These are phyloP conservation scores for Croton laevigatus DNA, from an alignment of 441 rosid species.

Conservation along the genomic window DNA sequence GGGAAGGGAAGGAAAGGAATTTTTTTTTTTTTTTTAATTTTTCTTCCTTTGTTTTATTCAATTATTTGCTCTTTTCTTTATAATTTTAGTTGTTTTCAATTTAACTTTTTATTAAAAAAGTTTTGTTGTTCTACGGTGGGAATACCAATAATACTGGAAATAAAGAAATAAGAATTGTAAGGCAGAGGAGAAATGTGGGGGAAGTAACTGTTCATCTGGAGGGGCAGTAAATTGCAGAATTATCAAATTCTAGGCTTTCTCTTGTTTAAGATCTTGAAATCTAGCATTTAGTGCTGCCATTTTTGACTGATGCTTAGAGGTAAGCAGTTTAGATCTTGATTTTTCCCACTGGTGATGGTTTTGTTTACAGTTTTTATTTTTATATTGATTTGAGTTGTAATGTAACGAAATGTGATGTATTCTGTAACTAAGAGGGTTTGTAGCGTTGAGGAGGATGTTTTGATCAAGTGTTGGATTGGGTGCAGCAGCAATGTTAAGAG, in stretches of 20 bases:
- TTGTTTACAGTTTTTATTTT: not conserved
- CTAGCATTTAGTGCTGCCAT: not conserved
- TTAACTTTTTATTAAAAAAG: not conserved
- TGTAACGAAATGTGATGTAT: not conserved
- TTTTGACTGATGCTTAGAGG: not conserved
- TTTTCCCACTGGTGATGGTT: not conserved
- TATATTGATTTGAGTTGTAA: not conserved
- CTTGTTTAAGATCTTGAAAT: constrained; percentile 25
- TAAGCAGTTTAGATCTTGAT: constrained; percentile 22
- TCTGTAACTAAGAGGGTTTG: not conserved
- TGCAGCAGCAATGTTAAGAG: constrained; percentile 45
- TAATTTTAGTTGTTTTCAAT: not conserved
- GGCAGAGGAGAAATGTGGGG: not conserved
- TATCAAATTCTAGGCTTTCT: constrained; percentile 10
- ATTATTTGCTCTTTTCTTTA: not conserved
- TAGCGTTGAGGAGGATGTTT: constrained; percentile 22
- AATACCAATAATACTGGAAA: not conserved
- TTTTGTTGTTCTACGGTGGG: not conserved
- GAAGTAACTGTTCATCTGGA: not conserved
- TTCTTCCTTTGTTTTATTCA: not conserved
- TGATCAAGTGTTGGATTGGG: constrained; percentile 24
- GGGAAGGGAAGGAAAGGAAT: no score
- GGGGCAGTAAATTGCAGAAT: not conserved
- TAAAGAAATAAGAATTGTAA: not conserved
- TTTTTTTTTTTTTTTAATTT: not conserved